Conservation (phyloP, 257 asterid genomes). For the Cordia subcordata region DNA sequence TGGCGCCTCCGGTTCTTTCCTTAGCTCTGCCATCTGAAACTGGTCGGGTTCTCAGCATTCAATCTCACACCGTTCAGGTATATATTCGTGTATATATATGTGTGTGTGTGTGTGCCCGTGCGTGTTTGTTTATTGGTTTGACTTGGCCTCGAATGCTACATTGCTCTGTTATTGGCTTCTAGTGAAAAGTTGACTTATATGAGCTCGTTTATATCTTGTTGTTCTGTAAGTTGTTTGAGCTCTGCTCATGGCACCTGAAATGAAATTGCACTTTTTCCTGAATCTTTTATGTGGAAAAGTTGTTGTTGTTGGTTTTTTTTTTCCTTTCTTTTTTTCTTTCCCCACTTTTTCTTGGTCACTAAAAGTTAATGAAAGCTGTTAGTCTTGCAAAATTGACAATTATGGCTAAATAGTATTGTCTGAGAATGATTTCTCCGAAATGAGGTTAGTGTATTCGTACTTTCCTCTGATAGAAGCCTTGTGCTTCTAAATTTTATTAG, state of each 20-base stretch:
- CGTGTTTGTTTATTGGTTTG: background rate
- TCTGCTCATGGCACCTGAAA: background rate
- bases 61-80: conserved; percentile 98
- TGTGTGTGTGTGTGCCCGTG: background rate
- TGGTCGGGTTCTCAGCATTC: conserved; percentile 93
- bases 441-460: too few species aligned
- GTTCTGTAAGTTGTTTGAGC: background rate
- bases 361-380: too few species aligned
- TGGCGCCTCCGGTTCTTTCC: conserved; percentile 88
- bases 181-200: background rate
- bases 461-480: background rate
- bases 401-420: background rate
- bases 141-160: background rate
- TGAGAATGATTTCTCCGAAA: background rate
- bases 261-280: background rate
- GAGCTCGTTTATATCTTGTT: background rate
- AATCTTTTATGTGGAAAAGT: background rate
- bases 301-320: too few species aligned
- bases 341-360: too few species aligned
- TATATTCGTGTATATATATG: background rate
- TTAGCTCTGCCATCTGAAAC: conserved; percentile 82
- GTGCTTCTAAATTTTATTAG: too few species aligned
- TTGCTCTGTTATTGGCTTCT: background rate
- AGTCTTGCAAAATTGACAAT: background rate
- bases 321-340: too few species aligned